A percentile compares a stretch with the other conserved stretches of the same genome.
Conservation (phyloP, 805 yeast species). For the Metschnikowia chrysomelidarum region DNA sequence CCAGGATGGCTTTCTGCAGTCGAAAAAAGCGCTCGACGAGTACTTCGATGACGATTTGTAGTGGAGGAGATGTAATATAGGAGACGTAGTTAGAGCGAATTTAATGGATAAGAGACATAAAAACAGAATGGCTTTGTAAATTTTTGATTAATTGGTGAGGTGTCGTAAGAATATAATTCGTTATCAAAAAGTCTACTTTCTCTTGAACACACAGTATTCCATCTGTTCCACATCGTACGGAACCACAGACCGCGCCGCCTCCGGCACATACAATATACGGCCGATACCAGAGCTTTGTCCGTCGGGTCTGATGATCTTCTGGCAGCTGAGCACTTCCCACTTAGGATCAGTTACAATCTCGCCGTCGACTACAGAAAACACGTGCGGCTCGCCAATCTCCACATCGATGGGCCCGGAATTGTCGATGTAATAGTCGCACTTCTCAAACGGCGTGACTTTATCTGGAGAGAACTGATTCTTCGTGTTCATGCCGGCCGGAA, state of each 20-base stretch:
- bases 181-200: constrained; percentile 2
- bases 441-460: constrained; percentile 46
- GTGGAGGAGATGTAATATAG: too few species aligned
- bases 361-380: constrained; percentile 8
- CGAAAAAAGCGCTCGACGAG: constrained; percentile 50
- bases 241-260: constrained; percentile 20
- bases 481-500: constrained; percentile 74
- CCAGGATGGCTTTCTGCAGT: constrained; percentile 47
- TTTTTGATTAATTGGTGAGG: too few species aligned
- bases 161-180: too few species aligned
- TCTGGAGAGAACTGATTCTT: constrained; percentile 61
- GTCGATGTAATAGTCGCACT: constrained; percentile 75
- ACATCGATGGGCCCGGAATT: constrained; percentile 47
- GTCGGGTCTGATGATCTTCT: constrained; percentile 51
- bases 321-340: constrained; percentile 53
- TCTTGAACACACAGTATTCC: constrained; percentile 46
- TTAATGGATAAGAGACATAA: too few species aligned
- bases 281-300: constrained; percentile 53
- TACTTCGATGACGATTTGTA: constrained; percentile 42
- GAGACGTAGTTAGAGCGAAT: too few species aligned
- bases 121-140: too few species aligned
- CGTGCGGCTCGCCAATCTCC: constrained; percentile 40
- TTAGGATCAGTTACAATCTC: constrained; percentile 21
- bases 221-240: constrained; percentile 42
- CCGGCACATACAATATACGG: constrained; percentile 53